Evolutionary conservation across 202 grass and related monocot genomes (phyloP).

Genomic region (Saccharum hybrid): DNA sequence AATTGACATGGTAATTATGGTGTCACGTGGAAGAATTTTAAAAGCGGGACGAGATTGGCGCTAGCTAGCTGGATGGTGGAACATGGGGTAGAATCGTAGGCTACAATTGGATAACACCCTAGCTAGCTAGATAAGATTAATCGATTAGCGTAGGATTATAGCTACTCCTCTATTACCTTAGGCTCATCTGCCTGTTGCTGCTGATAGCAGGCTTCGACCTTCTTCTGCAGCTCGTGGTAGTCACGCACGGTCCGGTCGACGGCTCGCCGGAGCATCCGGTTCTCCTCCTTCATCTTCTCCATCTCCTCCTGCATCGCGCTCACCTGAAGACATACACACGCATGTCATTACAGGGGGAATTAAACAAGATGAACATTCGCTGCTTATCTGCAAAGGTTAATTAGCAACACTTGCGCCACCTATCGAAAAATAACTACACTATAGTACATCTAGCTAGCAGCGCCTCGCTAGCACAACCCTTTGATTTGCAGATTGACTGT

Average conservation of each 20-base stretch:
- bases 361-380: neutral
- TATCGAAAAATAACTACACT: neutral
- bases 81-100: slow-evolving; percentile 39
- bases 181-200: slow-evolving; percentile 58
- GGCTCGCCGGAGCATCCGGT: slow-evolving; percentile 59
- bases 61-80: slow-evolving; percentile 20
- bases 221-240: slow-evolving; percentile 75
- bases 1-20: slow-evolving; percentile 59
- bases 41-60: slow-evolving; percentile 37
- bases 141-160: neutral
- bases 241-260: slow-evolving; percentile 71
- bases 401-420: slow-evolving; percentile 23
- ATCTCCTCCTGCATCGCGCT: slow-evolving; percentile 72
- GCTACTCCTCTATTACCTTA: slow-evolving; percentile 44
- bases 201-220: slow-evolving; percentile 60
- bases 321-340: slow-evolving; percentile 43
- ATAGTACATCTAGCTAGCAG: neutral
- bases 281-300: slow-evolving; percentile 89
- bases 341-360: neutral
- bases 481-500: neutral
- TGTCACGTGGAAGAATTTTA: slow-evolving; percentile 52
- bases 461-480: neutral
- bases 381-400: neutral
- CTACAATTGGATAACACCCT: slow-evolving; percentile 33
- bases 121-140: slow-evolving; percentile 2